Percentiles rank a stretch among this genome's conserved stretches.
These are phyloP conservation scores for Trichoderma parareesei DNA, from an alignment of 495 filamentous ascomycete genomes.

Conservation along the genomic window DNA sequence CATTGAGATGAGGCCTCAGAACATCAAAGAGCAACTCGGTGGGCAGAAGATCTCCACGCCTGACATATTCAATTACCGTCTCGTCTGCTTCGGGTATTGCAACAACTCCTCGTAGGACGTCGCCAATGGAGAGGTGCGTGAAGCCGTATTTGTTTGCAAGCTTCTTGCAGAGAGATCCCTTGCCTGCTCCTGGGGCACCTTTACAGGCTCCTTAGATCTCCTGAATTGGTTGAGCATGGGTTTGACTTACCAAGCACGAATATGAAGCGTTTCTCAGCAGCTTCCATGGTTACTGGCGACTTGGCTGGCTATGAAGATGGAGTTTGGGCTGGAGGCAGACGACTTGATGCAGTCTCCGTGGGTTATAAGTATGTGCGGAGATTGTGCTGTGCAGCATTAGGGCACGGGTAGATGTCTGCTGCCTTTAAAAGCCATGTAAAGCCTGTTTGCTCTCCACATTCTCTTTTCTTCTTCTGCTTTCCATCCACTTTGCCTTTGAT, in stretches of 20 bases:
- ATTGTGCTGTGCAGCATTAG: too few relatives aligned
- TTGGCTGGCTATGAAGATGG: background rate
- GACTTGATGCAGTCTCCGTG: background rate
- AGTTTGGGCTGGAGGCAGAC: background rate
- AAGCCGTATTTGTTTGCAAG: conserved; percentile 22
- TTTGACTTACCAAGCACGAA: background rate
- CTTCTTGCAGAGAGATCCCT: background rate
- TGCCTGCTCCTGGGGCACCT: background rate
- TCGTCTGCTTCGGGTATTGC: background rate
- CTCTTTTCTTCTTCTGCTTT: background rate
- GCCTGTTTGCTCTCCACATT: too few relatives aligned
- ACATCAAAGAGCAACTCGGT: background rate
- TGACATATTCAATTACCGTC: background rate
- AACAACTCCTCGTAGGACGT: conserved; percentile 23
- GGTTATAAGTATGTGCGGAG: too few relatives aligned
- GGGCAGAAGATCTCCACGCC: background rate
- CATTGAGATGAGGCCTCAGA: background rate
- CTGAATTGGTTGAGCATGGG: background rate
- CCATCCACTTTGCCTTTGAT: background rate
- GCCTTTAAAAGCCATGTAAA: too few relatives aligned
- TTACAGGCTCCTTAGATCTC: background rate
- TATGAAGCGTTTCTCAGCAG: background rate
- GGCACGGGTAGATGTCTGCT: too few relatives aligned
- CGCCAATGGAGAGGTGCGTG: conserved; percentile 34
- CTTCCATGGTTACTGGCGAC: background rate